phyloP scores from a whole-genome alignment of 805 yeast genomes.

The Barnettozyma sp. region DNA sequence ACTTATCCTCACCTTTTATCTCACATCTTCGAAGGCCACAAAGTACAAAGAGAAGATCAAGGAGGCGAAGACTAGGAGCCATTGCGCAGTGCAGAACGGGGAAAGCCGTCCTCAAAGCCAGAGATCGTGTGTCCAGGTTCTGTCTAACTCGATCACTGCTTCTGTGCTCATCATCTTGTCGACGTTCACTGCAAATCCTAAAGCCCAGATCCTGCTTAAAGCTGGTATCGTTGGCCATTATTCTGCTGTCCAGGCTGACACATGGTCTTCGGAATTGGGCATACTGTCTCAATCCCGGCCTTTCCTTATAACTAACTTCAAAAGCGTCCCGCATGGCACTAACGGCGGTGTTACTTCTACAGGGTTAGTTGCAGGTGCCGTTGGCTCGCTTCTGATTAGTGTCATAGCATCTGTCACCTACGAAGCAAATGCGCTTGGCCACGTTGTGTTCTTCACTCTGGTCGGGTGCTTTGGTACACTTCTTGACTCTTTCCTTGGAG shows the following conservation, averaged over 20 bases:
- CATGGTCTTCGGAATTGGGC: conserved; percentile 43
- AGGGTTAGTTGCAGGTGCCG: conserved; percentile 32
- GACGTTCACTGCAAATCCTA: conserved; percentile 7
- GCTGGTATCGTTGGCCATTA: conserved; percentile 31
- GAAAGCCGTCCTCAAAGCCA: conserved; percentile 22
- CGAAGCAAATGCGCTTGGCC: conserved; percentile 11
- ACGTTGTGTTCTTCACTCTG: conserved; percentile 25
- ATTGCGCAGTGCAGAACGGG: conserved; percentile 9
- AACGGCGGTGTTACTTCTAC: conserved; percentile 37
- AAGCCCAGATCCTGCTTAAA: conserved; percentile 13
- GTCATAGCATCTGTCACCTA: conserved; percentile 23
- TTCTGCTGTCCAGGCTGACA: conserved; percentile 39
- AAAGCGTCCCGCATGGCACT: conserved; percentile 39
- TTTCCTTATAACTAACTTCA: conserved; percentile 33
- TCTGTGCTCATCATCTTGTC: conserved; percentile 28
- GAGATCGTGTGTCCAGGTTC: conserved; percentile 35
- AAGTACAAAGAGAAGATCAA: conserved; percentile 33
- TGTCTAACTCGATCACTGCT: conserved; percentile 35
- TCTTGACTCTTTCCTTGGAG: conserved; percentile 37
- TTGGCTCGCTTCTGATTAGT: conserved; percentile 32
- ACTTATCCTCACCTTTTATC: conserved; percentile 31
- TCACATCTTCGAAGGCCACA: conserved; percentile 34
- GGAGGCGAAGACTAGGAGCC: conserved; percentile 25
- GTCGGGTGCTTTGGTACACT: conserved; percentile 34
- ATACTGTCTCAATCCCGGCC: conserved; percentile 33